These are phyloP conservation scores for Micromonas pusilla DNA, from an alignment of 139 green algal species.

Conservation along the genomic window DNA sequence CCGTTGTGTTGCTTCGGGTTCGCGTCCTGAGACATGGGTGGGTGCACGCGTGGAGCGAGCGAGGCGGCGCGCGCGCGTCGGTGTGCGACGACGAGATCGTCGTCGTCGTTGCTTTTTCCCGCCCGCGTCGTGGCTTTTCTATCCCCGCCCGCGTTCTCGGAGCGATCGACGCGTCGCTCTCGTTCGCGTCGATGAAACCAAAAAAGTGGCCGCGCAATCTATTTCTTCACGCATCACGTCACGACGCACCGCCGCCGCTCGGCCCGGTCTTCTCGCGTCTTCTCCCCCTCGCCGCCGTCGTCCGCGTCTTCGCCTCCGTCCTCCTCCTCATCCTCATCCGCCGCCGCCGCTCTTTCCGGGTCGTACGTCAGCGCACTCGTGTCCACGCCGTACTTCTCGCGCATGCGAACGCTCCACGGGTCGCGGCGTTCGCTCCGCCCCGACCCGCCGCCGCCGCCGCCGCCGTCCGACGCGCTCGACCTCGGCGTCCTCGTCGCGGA, in stretches of 20 bases:
- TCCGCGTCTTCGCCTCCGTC: too few relatives aligned
- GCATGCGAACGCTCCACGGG: constrained; percentile 7
- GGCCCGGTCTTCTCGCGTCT: not conserved
- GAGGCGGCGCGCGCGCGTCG: too few relatives aligned
- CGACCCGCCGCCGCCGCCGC: not conserved
- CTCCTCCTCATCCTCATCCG: not conserved
- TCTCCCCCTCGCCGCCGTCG: too few relatives aligned
- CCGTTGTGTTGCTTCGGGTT: not conserved
- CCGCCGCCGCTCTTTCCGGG: not conserved
- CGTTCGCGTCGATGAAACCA: too few relatives aligned
- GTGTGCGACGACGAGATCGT: too few relatives aligned
- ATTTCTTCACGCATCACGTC: too few relatives aligned
- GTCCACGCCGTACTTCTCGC: constrained; percentile 19
- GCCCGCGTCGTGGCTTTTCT: too few relatives aligned
- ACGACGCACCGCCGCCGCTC: not conserved
- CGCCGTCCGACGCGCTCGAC: not conserved
- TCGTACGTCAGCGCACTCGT: not conserved
- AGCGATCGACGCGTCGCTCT: too few relatives aligned
- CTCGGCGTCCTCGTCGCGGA: not conserved
- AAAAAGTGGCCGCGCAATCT: too few relatives aligned
- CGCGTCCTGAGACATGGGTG: too few relatives aligned
- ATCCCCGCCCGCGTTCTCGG: too few relatives aligned
- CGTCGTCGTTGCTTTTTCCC: too few relatives aligned
- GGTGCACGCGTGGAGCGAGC: not conserved
- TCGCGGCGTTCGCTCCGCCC: not conserved